Evolutionary conservation across 179 eudicot species (phyloP), one percentile per base, ranked within the genome.

Genomic region (Patellifolia procumbens): DNA sequence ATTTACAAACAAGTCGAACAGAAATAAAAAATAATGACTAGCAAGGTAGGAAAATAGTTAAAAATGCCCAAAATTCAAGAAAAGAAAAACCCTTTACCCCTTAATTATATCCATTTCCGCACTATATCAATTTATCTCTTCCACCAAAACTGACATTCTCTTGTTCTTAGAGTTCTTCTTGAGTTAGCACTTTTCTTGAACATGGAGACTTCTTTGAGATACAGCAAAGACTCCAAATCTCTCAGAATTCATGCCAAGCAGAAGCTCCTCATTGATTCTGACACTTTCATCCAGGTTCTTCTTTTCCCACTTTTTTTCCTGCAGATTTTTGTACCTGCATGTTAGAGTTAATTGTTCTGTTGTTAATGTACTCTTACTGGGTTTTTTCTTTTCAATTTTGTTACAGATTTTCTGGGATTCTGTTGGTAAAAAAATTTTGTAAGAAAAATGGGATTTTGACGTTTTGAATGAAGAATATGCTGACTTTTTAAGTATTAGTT

Each of bases 161-260:
- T 24, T 61, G n/a, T n/a, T n/a, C n/a, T n/a, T n/a, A n/a, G n/a
- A n/a, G n/a, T n/a, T n/a, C n/a, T n/a, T n/a, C n/a, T n/a, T n/a
- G n/a, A n/a, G n/a, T n/a, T n/a, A n/a, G n/a, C n/a, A n/a, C n/a
- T n/a, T n/a, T n/a, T n/a, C n/a, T n/a, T 3, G 53, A 52, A 1
- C 42, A 92, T 93, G 98, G 94, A 93, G 86, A 91, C 93, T 2
- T 93, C 98, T 7, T 81, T 91, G 2, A 77, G 98, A 65, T 91
- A 87, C 75, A 81, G 83, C 55, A 83, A 87, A 49, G 94, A 86
- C 20, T 81, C 92, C 26, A 89, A 85, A 74, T 76, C 89, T 72
- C 87, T 93, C 39, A 80, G 80, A 78, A 70, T 93, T 56, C 97
- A 88, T 73, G 97, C 95, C 77, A 93, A 91, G 79, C 85, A 93